Evolutionary conservation across 2,329 filamentous ascomycete species (phyloP).

Genomic region (Didymella arachidicola): DNA sequence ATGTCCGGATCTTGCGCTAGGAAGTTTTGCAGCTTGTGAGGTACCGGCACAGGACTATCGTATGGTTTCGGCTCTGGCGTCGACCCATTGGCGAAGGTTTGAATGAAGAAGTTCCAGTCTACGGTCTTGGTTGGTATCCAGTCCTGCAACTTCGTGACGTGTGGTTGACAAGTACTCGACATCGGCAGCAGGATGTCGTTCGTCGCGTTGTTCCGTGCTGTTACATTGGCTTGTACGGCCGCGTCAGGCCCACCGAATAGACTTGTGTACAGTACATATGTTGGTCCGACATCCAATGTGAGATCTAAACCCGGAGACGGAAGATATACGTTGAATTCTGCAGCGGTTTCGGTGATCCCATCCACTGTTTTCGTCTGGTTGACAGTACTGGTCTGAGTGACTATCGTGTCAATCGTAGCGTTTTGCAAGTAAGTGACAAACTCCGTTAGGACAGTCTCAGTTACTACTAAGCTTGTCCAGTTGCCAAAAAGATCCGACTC

Average conservation of each 20-base stretch:
- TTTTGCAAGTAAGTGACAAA: conserved; percentile 38
- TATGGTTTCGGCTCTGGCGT: background rate
- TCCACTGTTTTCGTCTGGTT: conserved; percentile 40
- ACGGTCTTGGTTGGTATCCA: conserved; percentile 33
- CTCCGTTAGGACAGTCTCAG: conserved; percentile 37
- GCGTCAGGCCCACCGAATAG: conserved; percentile 36
- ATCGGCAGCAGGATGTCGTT: conserved; percentile 5
- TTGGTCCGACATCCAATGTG: conserved; percentile 36
- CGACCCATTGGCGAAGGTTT: conserved; percentile 25
- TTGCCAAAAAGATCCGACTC: conserved; percentile 8
- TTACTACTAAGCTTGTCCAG: conserved; percentile 37
- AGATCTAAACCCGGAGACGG: conserved; percentile 27
- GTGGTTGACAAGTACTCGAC: conserved; percentile 20
- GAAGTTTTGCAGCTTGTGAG: conserved; percentile 33
- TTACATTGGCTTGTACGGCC: conserved; percentile 3
- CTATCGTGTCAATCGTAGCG: conserved; percentile 36
- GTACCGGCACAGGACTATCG: conserved; percentile 27
- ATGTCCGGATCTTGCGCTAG: conserved; percentile 34
- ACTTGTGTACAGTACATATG: conserved; percentile 43
- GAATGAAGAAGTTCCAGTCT: conserved; percentile 40
- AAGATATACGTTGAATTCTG: conserved; percentile 31
- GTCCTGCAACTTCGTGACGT: conserved; percentile 19
- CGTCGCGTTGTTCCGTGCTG: conserved; percentile 10
- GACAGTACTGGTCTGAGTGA: conserved; percentile 34
- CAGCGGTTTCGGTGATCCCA: conserved; percentile 32